These are phyloP conservation scores for Chondrus crispus DNA, from an alignment of 23 red algal genomes.

Conservation along the genomic window DNA sequence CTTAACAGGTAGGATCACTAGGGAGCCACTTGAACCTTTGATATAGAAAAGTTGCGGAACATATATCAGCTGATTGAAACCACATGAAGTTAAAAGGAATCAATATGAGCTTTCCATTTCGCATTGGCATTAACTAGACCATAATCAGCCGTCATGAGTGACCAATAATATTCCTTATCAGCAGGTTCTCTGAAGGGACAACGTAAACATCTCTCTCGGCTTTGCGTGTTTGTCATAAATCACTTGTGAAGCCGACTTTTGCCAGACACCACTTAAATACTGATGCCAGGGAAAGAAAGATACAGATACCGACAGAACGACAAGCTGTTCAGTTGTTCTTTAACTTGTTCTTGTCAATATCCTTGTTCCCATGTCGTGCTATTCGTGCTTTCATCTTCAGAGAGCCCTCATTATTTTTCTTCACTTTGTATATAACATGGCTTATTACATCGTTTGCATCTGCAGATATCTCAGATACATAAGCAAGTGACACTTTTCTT, in stretches of 20 bases:
- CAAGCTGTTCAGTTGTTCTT: conserved; percentile 32
- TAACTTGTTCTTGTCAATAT: neutral
- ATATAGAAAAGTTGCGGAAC: conserved; percentile 35
- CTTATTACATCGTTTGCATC: neutral
- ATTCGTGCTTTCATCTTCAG: conserved; percentile 12
- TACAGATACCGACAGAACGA: conserved; percentile 1
- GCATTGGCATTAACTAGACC: conserved; percentile 43
- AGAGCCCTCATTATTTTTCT: conserved; percentile 21
- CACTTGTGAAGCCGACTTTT: conserved; percentile 32
- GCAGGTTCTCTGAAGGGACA: conserved; percentile 5
- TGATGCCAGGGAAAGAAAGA: neutral
- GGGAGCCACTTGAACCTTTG: neutral
- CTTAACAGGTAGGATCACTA: neutral
- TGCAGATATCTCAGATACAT: neutral
- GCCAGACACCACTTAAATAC: neutral
- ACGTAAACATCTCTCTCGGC: conserved; percentile 40
- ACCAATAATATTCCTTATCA: neutral
- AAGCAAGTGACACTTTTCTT: neutral
- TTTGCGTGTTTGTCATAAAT: conserved; percentile 19
- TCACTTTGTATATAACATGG: conserved; percentile 45
- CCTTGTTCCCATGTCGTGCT: conserved; percentile 35
- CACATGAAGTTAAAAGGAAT: neutral
- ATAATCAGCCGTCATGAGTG: conserved; percentile 9
- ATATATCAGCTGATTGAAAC: neutral
- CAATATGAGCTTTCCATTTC: conserved; percentile 30